Conservation (phyloP, 2,329 filamentous ascomycete species). For the Hypoxylon sp. region DNA sequence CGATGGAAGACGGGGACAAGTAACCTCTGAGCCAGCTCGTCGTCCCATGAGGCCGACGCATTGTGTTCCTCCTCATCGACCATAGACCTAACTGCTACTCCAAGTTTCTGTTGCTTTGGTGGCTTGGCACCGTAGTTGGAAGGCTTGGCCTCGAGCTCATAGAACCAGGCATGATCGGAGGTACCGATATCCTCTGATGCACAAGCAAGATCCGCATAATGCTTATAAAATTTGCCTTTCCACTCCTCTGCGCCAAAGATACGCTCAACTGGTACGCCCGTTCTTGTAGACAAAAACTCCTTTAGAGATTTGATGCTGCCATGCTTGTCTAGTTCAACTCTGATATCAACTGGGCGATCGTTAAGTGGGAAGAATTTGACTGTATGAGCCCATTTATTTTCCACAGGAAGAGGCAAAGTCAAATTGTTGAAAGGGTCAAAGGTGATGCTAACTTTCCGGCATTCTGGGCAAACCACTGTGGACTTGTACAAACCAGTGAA, state of each 20-base stretch:
- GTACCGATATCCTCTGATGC: constrained; percentile 80
- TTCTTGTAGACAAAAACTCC: constrained; percentile 76
- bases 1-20: constrained; percentile 81
- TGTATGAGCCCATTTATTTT: constrained; percentile 82
- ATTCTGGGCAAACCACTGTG: constrained; percentile 90
- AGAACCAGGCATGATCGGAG: constrained; percentile 77
- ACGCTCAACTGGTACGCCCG: constrained; percentile 74
- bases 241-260: constrained; percentile 89
- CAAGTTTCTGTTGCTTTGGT: constrained; percentile 60
- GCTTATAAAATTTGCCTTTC: constrained; percentile 86
- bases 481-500: constrained; percentile 99
- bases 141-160: constrained; percentile 83
- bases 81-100: constrained; percentile 61
- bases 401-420: constrained; percentile 89
- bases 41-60: constrained; percentile 64
- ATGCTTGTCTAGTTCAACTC: constrained; percentile 85
- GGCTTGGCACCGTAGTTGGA: constrained; percentile 78
- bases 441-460: constrained; percentile 96
- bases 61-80: constrained; percentile 61
- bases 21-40: constrained; percentile 74
- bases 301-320: constrained; percentile 78
- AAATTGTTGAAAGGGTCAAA: constrained; percentile 98
- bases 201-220: constrained; percentile 78
- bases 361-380: constrained; percentile 85
- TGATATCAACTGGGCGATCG: constrained; percentile 77